Conservation (phyloP, 208 protist species). For the Crithidia fasciculata region DNA sequence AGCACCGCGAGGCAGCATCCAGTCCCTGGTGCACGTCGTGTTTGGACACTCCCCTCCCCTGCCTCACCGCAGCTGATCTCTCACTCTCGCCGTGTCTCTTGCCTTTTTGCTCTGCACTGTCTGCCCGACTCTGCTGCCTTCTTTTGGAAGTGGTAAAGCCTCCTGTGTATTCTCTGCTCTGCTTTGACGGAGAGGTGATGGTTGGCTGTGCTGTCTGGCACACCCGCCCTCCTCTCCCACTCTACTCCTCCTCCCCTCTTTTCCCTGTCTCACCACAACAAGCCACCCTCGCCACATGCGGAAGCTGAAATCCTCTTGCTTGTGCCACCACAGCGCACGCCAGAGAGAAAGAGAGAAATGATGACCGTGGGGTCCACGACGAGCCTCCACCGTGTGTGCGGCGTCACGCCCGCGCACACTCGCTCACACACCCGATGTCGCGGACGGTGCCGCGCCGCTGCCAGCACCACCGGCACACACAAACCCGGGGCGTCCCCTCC, state of each 20-base stretch:
- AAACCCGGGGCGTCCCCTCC: conserved; percentile 15
- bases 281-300: too few relatives aligned
- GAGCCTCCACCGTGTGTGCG: conserved; percentile 15
- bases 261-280: too few relatives aligned
- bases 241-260: too few relatives aligned
- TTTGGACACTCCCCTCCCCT: conserved; percentile 19
- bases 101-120: background rate
- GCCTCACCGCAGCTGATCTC: conserved; percentile 34
- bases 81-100: conserved; percentile 2
- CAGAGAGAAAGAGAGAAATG: conserved; percentile 22
- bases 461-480: conserved; percentile 30
- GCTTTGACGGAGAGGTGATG: background rate
- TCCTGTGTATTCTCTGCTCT: too few relatives aligned
- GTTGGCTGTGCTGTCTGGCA: too few relatives aligned
- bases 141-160: too few relatives aligned
- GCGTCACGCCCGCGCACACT: conserved; percentile 28
- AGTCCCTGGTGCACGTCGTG: conserved; percentile 10
- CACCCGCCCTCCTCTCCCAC: too few relatives aligned
- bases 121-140: background rate
- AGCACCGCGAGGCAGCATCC: conserved; percentile 28
- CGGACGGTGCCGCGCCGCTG: conserved; percentile 33
- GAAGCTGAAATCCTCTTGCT: too few relatives aligned
- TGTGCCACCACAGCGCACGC: background rate
- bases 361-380: conserved; percentile 29
- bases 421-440: background rate